These are phyloP conservation scores for Infundibulicybe gibba DNA, from an alignment of 768 basidiomycete species.

Conservation along the genomic window DNA sequence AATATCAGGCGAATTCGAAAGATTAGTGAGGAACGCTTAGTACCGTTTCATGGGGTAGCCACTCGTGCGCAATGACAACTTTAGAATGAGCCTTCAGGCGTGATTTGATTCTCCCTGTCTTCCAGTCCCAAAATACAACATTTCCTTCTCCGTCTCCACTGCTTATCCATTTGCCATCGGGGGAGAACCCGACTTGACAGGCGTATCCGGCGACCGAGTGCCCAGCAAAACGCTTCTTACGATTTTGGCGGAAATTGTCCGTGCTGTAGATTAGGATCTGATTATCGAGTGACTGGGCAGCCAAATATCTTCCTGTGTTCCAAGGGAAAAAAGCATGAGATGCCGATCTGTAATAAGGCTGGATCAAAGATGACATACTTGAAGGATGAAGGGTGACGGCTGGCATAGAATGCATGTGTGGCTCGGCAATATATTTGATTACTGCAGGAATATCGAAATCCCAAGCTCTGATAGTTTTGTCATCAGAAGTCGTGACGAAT, in stretches of 20 bases:
- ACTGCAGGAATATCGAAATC: constrained; percentile 99
- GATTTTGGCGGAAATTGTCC: constrained; percentile 97
- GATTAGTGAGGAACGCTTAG: constrained; percentile 53
- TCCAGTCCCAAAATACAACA: constrained; percentile 99
- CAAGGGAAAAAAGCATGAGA: constrained; percentile 8
- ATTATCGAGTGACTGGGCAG: constrained; percentile 96
- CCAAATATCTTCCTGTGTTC: constrained; percentile 93
- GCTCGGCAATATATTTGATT: constrained; percentile 99
- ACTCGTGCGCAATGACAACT: constrained; percentile 97
- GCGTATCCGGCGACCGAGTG: constrained; percentile 98
- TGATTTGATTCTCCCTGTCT: constrained; percentile 93
- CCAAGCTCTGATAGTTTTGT: constrained; percentile 99
- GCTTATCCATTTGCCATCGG: constrained; percentile 97
- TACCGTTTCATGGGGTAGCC: constrained; percentile 97
- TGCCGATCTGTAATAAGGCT: constrained; percentile 3
- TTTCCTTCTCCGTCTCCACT: constrained; percentile 95
- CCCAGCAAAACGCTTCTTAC: constrained; percentile 97
- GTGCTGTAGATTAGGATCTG: constrained; percentile 97
- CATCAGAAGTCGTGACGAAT: constrained; percentile 97
- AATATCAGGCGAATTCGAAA: constrained; percentile 12
- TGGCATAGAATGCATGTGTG: constrained; percentile 99
- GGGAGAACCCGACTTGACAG: constrained; percentile 95
- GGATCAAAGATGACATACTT: constrained; percentile 60
- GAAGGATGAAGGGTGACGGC: constrained; percentile 95
- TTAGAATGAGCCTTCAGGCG: constrained; percentile 86